Percentiles rank a stretch among this genome's conserved stretches.
Evolutionary conservation across 129 eudicot species (phyloP).

Genomic region (Scalesia atractyloides): DNA sequence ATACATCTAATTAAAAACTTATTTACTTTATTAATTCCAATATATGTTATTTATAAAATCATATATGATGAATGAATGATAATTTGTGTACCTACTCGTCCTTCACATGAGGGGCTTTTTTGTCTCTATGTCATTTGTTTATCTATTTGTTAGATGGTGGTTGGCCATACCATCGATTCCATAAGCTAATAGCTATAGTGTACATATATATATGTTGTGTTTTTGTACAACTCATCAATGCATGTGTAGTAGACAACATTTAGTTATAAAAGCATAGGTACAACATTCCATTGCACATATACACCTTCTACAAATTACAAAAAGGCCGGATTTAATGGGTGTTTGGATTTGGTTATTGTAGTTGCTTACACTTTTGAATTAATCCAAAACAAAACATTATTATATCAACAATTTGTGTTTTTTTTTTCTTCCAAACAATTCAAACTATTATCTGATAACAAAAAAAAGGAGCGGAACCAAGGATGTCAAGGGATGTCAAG

Average conservation of each 20-base stretch:
- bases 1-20: background rate
- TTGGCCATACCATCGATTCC: background rate
- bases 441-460: no score
- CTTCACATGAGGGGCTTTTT: constrained; percentile 17
- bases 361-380: no score
- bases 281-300: background rate
- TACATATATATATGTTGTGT: background rate
- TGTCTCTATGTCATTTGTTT: background rate
- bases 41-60: background rate
- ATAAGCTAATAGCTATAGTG: background rate
- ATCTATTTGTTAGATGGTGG: background rate
- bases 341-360: background rate
- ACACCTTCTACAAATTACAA: background rate
- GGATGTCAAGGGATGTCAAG: no score
- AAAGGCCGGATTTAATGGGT: background rate
- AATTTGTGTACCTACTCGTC: constrained; percentile 11
- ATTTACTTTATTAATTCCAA: background rate
- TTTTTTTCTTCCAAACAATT: no score
- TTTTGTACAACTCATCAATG: background rate
- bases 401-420: no score
- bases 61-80: background rate
- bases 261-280: background rate
- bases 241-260: background rate
- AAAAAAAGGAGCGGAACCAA: no score
- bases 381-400: no score